Conservation (phyloP, 2,329 filamentous ascomycete species). For the Xylariaceae sp. region DNA sequence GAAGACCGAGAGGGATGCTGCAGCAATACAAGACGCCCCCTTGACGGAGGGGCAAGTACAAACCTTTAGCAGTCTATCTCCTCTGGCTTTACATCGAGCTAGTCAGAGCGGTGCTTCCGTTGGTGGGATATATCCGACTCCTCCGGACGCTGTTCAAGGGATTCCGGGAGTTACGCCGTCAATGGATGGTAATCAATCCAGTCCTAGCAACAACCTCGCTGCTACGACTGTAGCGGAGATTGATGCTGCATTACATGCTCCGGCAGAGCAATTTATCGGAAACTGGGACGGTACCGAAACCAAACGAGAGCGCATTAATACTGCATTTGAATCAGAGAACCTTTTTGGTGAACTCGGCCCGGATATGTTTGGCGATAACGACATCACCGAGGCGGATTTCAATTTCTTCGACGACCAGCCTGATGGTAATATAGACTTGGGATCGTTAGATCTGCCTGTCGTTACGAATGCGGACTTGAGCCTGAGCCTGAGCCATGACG, state of each 20-base stretch:
- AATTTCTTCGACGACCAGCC: constrained; percentile 71
- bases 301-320: constrained; percentile 42
- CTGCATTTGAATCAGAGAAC: constrained; percentile 48
- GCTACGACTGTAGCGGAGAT: constrained; percentile 33
- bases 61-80: constrained; percentile 47
- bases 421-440: constrained; percentile 36
- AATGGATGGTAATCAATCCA: constrained; percentile 51
- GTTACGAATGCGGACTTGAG: constrained; percentile 24
- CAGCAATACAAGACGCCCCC: constrained; percentile 38
- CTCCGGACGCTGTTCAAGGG: constrained; percentile 59
- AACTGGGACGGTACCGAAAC: constrained; percentile 39
- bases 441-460: constrained; percentile 32
- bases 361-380: constrained; percentile 66
- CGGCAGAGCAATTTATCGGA: constrained; percentile 33
- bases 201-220: constrained; percentile 44
- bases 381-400: constrained; percentile 78
- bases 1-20: constrained; percentile 45
- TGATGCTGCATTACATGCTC: constrained; percentile 32
- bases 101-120: constrained; percentile 40
- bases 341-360: constrained; percentile 65
- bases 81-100: constrained; percentile 45
- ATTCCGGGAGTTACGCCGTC: constrained; percentile 49
- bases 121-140: constrained; percentile 64
- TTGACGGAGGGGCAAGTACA: constrained; percentile 39
- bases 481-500: constrained; percentile 18